Conservation (phyloP, 2,329 filamentous ascomycete genomes). For the Metarhizium anisopliae region DNA sequence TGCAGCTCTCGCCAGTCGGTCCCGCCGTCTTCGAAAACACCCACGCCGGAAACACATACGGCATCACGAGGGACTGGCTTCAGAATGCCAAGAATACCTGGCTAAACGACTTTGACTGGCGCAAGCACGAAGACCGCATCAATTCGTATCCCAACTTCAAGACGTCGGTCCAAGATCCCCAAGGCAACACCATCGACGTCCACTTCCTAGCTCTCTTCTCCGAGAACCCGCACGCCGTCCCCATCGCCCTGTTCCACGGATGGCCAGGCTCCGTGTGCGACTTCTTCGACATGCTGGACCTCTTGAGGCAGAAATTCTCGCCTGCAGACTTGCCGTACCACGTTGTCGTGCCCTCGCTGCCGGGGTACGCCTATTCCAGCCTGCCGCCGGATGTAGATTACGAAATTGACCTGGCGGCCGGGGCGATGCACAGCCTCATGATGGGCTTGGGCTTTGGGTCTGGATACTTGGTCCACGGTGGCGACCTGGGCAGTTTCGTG, state of each 20-base stretch:
- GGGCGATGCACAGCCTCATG: slow-evolving; percentile 42
- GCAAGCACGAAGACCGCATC: slow-evolving; percentile 23
- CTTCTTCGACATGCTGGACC: slow-evolving; percentile 41
- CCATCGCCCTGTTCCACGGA: slow-evolving; percentile 43
- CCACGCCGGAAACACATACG: slow-evolving; percentile 29
- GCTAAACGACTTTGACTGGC: slow-evolving; percentile 38
- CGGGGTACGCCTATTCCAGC: slow-evolving; percentile 42
- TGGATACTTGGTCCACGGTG: slow-evolving; percentile 47
- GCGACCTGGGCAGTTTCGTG: slow-evolving; percentile 42
- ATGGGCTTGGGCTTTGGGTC: slow-evolving; percentile 39
- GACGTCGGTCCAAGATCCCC: slow-evolving; percentile 25
- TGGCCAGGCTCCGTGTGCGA: slow-evolving; percentile 47
- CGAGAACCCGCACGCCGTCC: slow-evolving; percentile 35
- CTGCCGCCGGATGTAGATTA: slow-evolving; percentile 37
- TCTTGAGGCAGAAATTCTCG: slow-evolving; percentile 37
- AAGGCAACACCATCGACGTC: slow-evolving; percentile 26
- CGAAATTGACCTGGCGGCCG: slow-evolving; percentile 15
- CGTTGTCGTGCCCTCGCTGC: slow-evolving; percentile 44
- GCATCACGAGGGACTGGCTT: slow-evolving; percentile 31
- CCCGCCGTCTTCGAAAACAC: slow-evolving; percentile 39
- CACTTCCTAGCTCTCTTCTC: slow-evolving; percentile 50
- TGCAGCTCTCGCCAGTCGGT: slow-evolving; percentile 37
- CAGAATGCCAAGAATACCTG: slow-evolving; percentile 29
- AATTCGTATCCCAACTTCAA: slow-evolving; percentile 42
- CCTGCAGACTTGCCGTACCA: slow-evolving; percentile 45